Conservation (phyloP, 2,329 filamentous ascomycete species). For the Eutypella sp. region DNA sequence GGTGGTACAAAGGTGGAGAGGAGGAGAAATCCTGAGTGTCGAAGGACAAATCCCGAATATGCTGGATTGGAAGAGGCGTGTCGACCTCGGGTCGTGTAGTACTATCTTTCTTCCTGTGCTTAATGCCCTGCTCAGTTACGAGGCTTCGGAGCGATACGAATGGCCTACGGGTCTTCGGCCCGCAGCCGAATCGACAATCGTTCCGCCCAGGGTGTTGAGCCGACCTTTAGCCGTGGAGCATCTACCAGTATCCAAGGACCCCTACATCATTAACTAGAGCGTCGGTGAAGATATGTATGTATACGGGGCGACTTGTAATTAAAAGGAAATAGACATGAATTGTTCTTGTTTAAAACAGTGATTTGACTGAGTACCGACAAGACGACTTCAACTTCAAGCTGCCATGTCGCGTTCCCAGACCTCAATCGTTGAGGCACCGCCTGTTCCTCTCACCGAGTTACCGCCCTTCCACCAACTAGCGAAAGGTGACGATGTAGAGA, state of each 20-base stretch:
- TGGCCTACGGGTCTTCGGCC: too few relatives aligned
- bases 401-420: slow-evolving; percentile 1
- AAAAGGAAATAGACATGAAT: not conserved
- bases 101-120: too few relatives aligned
- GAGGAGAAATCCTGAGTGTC: not conserved
- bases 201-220: not conserved
- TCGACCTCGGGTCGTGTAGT: too few relatives aligned
- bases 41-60: not conserved
- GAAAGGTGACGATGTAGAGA: slow-evolving; percentile 13
- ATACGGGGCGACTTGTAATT: not conserved
- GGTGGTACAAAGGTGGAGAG: slow-evolving; percentile 13
- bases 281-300: not conserved
- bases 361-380: not conserved
- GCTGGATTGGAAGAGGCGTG: too few relatives aligned
- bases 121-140: too few relatives aligned
- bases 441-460: slow-evolving; percentile 19
- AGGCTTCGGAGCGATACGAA: too few relatives aligned
- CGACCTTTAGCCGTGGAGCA: not conserved
- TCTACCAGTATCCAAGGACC: not conserved
- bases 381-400: not conserved
- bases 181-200: too few relatives aligned
- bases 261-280: not conserved
- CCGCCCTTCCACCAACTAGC: slow-evolving; percentile 1
- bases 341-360: not conserved
- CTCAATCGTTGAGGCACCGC: slow-evolving; percentile 10